Conservation (phyloP, 1,284 basidiomycete genomes). For the Pascua guehoae region DNA sequence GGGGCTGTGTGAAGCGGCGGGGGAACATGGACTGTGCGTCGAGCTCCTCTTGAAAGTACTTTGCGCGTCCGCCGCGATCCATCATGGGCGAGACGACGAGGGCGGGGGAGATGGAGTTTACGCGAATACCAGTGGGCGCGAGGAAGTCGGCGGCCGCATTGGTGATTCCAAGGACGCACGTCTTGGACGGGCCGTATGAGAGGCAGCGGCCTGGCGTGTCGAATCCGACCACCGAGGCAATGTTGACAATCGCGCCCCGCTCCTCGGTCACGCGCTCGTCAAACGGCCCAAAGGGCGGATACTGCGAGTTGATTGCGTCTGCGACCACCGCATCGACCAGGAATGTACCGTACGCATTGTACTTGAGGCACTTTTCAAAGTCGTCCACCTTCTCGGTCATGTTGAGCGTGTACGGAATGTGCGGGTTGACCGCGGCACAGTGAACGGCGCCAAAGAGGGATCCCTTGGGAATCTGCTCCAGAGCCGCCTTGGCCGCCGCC, state of each 20-base stretch:
- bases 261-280: slow-evolving; percentile 13
- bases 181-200: slow-evolving; percentile 22
- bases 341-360: slow-evolving; percentile 22
- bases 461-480: slow-evolving; percentile 7
- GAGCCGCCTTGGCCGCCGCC: slow-evolving; percentile 6
- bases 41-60: slow-evolving; percentile 18
- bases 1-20: slow-evolving; percentile 11
- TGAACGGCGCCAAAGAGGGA: slow-evolving; percentile 24
- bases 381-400: slow-evolving; percentile 10
- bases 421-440: slow-evolving; percentile 21
- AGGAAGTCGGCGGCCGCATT: slow-evolving; percentile 8
- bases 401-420: slow-evolving; percentile 4
- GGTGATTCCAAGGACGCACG: slow-evolving; percentile 8
- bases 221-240: slow-evolving; percentile 16
- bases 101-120: slow-evolving; percentile 21
- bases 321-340: slow-evolving; percentile 20
- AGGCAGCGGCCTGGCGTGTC: slow-evolving; percentile 16
- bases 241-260: slow-evolving; percentile 25
- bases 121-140: slow-evolving; percentile 22
- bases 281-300: not conserved
- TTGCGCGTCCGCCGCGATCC: not conserved
- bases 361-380: slow-evolving; percentile 16
- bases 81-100: slow-evolving; percentile 21
- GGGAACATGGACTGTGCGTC: slow-evolving; percentile 23
- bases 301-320: slow-evolving; percentile 23